phyloP scores from a whole-genome alignment of 805 yeast species.

The Cyberlindnera samutprakarnensis region DNA sequence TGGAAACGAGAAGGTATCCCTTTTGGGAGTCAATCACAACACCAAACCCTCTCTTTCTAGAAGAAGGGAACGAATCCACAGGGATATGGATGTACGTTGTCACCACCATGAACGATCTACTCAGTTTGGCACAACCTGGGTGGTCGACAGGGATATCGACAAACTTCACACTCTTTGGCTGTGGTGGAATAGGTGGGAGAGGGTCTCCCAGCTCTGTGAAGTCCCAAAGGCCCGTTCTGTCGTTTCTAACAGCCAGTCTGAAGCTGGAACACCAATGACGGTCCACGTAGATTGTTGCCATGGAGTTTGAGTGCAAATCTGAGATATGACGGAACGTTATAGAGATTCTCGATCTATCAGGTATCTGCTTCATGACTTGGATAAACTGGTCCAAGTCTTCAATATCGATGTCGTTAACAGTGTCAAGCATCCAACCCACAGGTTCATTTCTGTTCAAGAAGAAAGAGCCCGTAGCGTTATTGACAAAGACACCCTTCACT shows the following conservation, averaged over 20 bases:
- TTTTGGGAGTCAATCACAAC: conserved; percentile 71
- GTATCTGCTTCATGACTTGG: conserved; percentile 68
- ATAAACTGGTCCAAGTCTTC: conserved; percentile 71
- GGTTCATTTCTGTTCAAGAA: conserved; percentile 48
- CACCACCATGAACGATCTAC: conserved; percentile 67
- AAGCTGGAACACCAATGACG: conserved; percentile 80
- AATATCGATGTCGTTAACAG: conserved; percentile 67
- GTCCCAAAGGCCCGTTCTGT: conserved; percentile 52
- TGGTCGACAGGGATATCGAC: conserved; percentile 60
- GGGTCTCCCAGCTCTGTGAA: conserved; percentile 45
- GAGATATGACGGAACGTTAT: conserved; percentile 69
- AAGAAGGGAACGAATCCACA: conserved; percentile 66
- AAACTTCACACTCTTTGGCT: conserved; percentile 60
- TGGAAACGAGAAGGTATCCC: conserved; percentile 75
- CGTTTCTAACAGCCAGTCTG: conserved; percentile 58
- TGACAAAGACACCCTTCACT: conserved; percentile 75
- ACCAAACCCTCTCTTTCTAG: conserved; percentile 61
- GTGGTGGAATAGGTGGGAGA: conserved; percentile 41
- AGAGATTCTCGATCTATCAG: conserved; percentile 68
- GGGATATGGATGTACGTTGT: conserved; percentile 58
- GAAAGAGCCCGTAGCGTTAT: conserved; percentile 74
- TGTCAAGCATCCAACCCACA: conserved; percentile 75
- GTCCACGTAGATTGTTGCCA: conserved; percentile 64
- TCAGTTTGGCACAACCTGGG: conserved; percentile 43
- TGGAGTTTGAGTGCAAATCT: conserved; percentile 68